Percentiles rank a stretch among this genome's conserved stretches.
phyloP scores from a whole-genome alignment of 495 filamentous ascomycete genomes.

The Clavariopsis aquatica region DNA sequence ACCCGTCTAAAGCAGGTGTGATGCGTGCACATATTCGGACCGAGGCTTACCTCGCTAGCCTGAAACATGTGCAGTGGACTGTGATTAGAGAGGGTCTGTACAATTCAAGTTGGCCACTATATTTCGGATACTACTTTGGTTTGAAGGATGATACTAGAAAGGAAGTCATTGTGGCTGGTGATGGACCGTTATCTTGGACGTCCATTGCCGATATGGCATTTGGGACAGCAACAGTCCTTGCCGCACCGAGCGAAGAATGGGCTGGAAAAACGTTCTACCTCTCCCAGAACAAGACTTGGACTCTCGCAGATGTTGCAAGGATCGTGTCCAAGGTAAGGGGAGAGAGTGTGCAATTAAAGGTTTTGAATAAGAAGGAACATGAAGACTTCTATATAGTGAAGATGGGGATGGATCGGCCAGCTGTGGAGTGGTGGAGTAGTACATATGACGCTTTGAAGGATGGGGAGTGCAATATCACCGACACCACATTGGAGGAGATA shows the following conservation, averaged over 20 bases:
- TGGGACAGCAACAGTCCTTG: slow-evolving; percentile 46
- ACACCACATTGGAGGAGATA: slow-evolving; percentile 46
- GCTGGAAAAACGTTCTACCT: slow-evolving; percentile 47
- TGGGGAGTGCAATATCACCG: slow-evolving; percentile 49
- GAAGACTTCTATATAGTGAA: slow-evolving; percentile 47
- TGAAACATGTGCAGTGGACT: slow-evolving; percentile 51
- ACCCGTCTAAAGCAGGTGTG: slow-evolving; percentile 55
- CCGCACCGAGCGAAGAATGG: slow-evolving; percentile 38
- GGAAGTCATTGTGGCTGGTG: slow-evolving; percentile 47
- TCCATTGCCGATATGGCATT: slow-evolving; percentile 50
- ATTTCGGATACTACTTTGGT: slow-evolving; percentile 62
- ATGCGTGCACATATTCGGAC: slow-evolving; percentile 71
- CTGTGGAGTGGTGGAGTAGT: slow-evolving; percentile 51
- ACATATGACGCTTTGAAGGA: slow-evolving; percentile 50
- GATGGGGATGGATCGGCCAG: slow-evolving; percentile 40
- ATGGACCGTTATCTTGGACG: slow-evolving; percentile 51
- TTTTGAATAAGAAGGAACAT: slow-evolving; percentile 45
- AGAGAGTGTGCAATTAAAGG: slow-evolving; percentile 43
- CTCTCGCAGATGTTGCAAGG: slow-evolving; percentile 46
- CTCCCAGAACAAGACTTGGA: slow-evolving; percentile 39
- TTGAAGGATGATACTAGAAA: slow-evolving; percentile 32
- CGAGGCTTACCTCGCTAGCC: slow-evolving; percentile 56
- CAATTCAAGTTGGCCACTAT: slow-evolving; percentile 67
- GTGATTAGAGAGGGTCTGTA: slow-evolving; percentile 65
- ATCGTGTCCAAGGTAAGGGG: slow-evolving; percentile 44